Base-by-base conservation (phyloP, 2,329 filamentous ascomycete species). In the Penicillium sp. region DNA sequence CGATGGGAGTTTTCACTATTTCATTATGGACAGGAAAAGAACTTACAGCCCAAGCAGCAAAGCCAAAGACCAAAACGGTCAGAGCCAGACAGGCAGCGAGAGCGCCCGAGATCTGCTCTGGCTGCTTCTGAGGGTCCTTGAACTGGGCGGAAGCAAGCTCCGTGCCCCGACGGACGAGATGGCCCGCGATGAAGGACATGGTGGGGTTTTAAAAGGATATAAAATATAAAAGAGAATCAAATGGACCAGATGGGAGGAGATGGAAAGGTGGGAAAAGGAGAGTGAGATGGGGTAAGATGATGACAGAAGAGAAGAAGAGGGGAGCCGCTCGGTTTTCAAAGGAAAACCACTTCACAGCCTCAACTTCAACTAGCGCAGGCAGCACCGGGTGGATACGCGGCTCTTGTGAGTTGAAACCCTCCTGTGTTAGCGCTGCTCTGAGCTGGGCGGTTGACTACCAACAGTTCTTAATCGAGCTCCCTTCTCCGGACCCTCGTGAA, bases 131-230 rank as follows among this genome's bases (percentile, higher is more conserved):
- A 14, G 63, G 57, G 7, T 58, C 38, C 55, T 57, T 54, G 40
- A 73, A 58, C 11, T 71, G 64, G 55, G 67, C 60, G 19, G 69
- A 67, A 59, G 67, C 73, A 53, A 70, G 60, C 61, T 78, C 76
- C 38, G 75, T 60, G 55, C 76, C 73, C 49, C 78, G 75, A 54
- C 77, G 75, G 62, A 78, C 66, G 55, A 79, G 58, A 46, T 70
- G 66, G 57, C 67, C 65, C 53, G 68, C 67, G 43, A 69, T 62
- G 37, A 60, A 28, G 28, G 70, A 72, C 75, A 77, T 77, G 62
- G 38, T 67, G 58, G 33, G 22, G 10, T 22, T 22, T 22, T n/a
- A 52, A 33, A 13, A 2, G 40, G 59, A 48, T 52, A 48, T 53
- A 43, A n/a, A 30, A 30, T 48, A 26, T 28, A 30, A 43, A 51